Evolutionary conservation across 352 stramenopile species (phyloP), one percentile per base, ranked within the genome.

Genomic region (Globisporangium cystogenes): DNA sequence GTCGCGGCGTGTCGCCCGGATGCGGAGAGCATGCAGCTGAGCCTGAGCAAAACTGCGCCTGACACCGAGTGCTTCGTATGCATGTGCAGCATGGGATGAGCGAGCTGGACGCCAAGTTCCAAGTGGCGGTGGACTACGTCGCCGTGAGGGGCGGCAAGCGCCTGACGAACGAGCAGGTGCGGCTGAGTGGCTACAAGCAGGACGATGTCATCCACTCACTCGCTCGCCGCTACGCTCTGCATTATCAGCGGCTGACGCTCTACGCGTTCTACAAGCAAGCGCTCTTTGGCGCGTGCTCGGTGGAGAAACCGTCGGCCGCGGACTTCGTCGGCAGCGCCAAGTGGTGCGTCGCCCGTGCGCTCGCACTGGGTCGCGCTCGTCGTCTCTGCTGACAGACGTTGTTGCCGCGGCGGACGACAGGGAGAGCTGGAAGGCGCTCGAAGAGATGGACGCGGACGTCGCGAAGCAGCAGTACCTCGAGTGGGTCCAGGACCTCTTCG

Each of bases 231-330:
- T n/a, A n/a, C n/a, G n/a, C n/a, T 39, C 15, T 39, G 35, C 10
- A 18, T 39, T 4, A 8, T 8, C 31, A 89, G 77, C 70, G 70
- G 62, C 54, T 89, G 63, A 85, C 75, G 48, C 55, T 91, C 49
- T 91, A 91, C 60, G 81, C 81, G 46, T 87, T 91, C 48, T 91
- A 81, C 68, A 91, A 91, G 65, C 81, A 91, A 79, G 77, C 77
- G 23, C 69, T 73, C 18, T 72, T 79, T 48, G 81, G 77, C 52
- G 67, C 60, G 33, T 89, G 77, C 62, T 72, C 54, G 11, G 51
- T 68, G 12, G 68, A 69, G 18, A 86, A 84, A 53, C 81, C 81
- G 0, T 82, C 81, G n/a, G 72, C 72, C 4, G 57, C 79, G 27
- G 81, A 91, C 48, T 80, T 91, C 47, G 67, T 86, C 5, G 74